Evolutionary conservation across 1,284 basidiomycete species (phyloP).

Genomic region (Malassezia brasiliensis): DNA sequence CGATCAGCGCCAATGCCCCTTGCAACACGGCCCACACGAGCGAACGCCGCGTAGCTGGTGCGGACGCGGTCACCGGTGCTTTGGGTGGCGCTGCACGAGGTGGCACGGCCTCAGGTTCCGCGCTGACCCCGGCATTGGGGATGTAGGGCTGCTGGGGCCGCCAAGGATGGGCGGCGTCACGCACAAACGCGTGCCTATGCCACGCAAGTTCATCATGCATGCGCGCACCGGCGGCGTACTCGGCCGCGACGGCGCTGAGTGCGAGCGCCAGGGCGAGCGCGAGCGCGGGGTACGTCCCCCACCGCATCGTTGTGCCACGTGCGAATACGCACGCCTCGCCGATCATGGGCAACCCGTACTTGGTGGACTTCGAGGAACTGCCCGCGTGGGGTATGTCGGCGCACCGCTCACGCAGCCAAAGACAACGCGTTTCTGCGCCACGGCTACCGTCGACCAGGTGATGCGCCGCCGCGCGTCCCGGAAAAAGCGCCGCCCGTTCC

Average conservation of each 20-base stretch:
- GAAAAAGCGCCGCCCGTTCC: not conserved
- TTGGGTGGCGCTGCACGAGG: no score
- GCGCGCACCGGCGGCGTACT: no score
- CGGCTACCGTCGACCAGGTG: constrained; percentile 43
- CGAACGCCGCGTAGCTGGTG: no score
- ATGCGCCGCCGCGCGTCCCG: constrained; percentile 10
- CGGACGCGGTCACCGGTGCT: no score
- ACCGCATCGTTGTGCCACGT: constrained; percentile 6
- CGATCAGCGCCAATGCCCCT: not conserved
- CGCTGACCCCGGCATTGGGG: no score
- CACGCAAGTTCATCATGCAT: not conserved
- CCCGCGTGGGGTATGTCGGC: constrained; percentile 28
- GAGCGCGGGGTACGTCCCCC: not conserved
- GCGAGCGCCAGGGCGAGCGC: not conserved
- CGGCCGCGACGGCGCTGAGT: no score
- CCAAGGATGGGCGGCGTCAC: not conserved
- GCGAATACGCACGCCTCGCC: not conserved
- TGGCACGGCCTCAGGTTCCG: no score
- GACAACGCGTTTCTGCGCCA: constrained; percentile 40
- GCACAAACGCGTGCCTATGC: not conserved
- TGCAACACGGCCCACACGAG: no score
- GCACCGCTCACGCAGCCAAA: constrained; percentile 15
- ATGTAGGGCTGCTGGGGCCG: not conserved
- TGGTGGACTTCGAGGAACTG: constrained; percentile 33
- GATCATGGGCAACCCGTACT: constrained; percentile 21